These are phyloP conservation scores for Coleophoma cylindrospora DNA, from an alignment of 2,329 filamentous ascomycete genomes.

Conservation along the genomic window DNA sequence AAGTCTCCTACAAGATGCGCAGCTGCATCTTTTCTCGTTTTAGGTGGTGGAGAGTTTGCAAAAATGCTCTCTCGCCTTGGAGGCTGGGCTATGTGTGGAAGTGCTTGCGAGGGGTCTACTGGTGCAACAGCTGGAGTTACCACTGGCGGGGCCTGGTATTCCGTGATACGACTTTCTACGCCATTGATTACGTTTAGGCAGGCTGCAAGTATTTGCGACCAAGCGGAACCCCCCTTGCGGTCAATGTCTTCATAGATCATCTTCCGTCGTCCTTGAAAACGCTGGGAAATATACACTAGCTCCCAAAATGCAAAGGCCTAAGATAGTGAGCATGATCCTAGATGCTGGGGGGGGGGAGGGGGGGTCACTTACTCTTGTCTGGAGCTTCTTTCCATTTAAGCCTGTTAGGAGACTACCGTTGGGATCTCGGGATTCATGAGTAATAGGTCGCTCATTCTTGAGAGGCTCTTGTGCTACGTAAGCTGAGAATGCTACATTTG, in stretches of 20 bases:
- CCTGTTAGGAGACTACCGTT: conserved; percentile 86
- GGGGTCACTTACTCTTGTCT: conserved; percentile 54
- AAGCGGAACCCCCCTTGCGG: conserved; percentile 71
- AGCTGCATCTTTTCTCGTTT: conserved; percentile 9
- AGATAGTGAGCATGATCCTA: conserved; percentile 10
- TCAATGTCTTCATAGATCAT: conserved; percentile 86
- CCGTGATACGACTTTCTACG: conserved; percentile 61
- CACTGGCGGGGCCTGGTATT: conserved; percentile 39
- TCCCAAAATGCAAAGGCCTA: conserved; percentile 90
- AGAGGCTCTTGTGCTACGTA: conserved; percentile 77
- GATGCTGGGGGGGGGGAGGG: background rate
- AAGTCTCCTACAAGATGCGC: conserved; percentile 17
- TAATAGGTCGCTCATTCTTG: conserved; percentile 81
- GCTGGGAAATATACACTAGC: conserved; percentile 70
- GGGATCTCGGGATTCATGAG: conserved; percentile 79
- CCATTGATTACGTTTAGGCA: conserved; percentile 66
- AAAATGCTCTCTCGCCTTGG: conserved; percentile 22
- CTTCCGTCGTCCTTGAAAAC: conserved; percentile 66
- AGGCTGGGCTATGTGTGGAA: conserved; percentile 21
- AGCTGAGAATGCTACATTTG: conserved; percentile 73
- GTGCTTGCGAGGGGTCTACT: conserved; percentile 5
- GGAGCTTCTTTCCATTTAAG: conserved; percentile 74
- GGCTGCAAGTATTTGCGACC: conserved; percentile 69
- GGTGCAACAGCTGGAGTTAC: conserved; percentile 8
- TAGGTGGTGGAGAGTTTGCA: conserved; percentile 9